phyloP scores from a whole-genome alignment of 2,329 filamentous ascomycete genomes.

The Stemphylium lycopersici region DNA sequence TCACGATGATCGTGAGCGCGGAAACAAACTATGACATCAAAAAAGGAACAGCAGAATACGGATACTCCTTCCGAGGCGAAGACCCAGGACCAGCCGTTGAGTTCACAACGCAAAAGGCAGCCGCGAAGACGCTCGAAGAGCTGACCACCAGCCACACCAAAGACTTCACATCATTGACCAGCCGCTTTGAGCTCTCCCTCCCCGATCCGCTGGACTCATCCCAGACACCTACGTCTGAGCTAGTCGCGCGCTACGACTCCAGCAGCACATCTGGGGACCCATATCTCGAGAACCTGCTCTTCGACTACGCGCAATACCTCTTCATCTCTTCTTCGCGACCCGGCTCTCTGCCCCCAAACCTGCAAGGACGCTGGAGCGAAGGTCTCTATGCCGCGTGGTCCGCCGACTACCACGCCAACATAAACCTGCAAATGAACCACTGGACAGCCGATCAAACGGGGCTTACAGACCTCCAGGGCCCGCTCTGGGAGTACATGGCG shows the following conservation, averaged over 20 bases:
- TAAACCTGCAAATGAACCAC: conserved; percentile 68
- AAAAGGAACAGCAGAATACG: conserved; percentile 53
- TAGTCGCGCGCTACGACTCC: conserved; percentile 39
- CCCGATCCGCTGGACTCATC: conserved; percentile 54
- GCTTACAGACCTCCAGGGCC: conserved; percentile 53
- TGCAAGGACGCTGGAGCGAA: conserved; percentile 64
- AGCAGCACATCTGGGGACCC: conserved; percentile 51
- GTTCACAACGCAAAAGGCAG: conserved; percentile 40
- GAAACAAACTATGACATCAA: conserved; percentile 59
- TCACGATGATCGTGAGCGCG: conserved; percentile 53
- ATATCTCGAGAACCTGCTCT: conserved; percentile 60
- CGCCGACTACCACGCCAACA: conserved; percentile 64
- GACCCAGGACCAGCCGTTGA: conserved; percentile 54
- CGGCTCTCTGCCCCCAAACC: conserved; percentile 60
- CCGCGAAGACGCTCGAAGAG: conserved; percentile 37
- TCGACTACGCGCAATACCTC: conserved; percentile 61
- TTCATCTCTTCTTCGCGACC: conserved; percentile 61
- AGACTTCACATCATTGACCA: conserved; percentile 52
- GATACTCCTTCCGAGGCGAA: conserved; percentile 57
- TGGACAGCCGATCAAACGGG: conserved; percentile 63
- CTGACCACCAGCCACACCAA: conserved; percentile 48
- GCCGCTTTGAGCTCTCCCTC: conserved; percentile 53
- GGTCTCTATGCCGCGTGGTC: conserved; percentile 56
- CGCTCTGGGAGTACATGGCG: conserved; percentile 61
- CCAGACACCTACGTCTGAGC: conserved; percentile 46